phyloP scores from a whole-genome alignment of 768 basidiomycete genomes.

The Tricholoma furcatifolium region DNA sequence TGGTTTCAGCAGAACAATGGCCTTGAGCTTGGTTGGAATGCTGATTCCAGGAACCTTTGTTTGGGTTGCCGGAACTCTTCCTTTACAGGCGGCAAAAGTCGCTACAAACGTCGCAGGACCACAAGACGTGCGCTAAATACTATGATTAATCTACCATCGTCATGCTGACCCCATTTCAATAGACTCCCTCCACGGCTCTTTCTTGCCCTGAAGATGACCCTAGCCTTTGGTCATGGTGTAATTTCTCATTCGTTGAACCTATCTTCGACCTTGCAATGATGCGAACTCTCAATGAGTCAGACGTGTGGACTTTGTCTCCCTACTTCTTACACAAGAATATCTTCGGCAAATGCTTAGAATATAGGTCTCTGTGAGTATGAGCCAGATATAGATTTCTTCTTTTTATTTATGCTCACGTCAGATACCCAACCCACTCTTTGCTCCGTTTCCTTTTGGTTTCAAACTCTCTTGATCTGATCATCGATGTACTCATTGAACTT shows the following conservation, averaged over 20 bases:
- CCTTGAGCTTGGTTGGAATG: slow-evolving; percentile 29
- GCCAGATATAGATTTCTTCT: not conserved
- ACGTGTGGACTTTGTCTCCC: slow-evolving; percentile 68
- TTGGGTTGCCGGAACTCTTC: slow-evolving; percentile 57
- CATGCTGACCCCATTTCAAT: slow-evolving; percentile 1
- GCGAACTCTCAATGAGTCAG: slow-evolving; percentile 46
- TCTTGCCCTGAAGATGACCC: slow-evolving; percentile 68
- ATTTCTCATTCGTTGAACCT: slow-evolving; percentile 64
- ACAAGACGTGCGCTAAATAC: slow-evolving; percentile 42
- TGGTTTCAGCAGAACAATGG: slow-evolving; percentile 10
- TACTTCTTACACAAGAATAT: slow-evolving; percentile 68
- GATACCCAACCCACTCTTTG: slow-evolving; percentile 55
- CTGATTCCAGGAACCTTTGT: slow-evolving; percentile 36
- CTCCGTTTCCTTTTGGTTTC: slow-evolving; percentile 62
- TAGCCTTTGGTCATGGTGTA: slow-evolving; percentile 63
- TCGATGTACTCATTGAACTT: slow-evolving; percentile 56
- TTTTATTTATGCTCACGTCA: slow-evolving; percentile 19
- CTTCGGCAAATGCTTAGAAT: slow-evolving; percentile 60
- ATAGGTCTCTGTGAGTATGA: slow-evolving; percentile 37
- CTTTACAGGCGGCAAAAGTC: slow-evolving; percentile 44
- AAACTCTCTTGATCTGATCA: slow-evolving; percentile 67
- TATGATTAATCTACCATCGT: slow-evolving; percentile 4
- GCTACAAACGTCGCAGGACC: slow-evolving; percentile 47
- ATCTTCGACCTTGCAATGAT: slow-evolving; percentile 50
- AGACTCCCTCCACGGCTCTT: slow-evolving; percentile 48